Percentiles rank a stretch among this genome's conserved stretches.
Conservation (phyloP, 2,329 filamentous ascomycete species). For the Sphaerulina populicola region DNA sequence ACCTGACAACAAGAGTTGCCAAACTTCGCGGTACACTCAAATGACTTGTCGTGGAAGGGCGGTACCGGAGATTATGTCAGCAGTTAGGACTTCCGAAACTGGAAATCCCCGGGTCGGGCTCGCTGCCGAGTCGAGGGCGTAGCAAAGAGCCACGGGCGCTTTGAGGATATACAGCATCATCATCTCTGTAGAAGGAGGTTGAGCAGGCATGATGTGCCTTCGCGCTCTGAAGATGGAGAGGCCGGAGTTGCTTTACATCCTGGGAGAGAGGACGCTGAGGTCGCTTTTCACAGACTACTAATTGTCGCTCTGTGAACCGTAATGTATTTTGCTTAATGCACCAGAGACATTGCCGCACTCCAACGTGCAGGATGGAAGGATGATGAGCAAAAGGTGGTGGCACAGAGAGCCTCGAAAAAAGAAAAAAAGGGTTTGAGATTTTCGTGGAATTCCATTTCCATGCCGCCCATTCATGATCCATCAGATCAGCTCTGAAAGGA, state of each 20-base stretch:
- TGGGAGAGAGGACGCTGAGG: too few species aligned
- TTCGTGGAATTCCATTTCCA: too few species aligned
- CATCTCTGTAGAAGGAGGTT: not conserved
- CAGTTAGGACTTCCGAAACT: not conserved
- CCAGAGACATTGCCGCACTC: too few species aligned
- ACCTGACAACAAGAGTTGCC: not conserved
- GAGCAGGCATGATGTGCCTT: not conserved
- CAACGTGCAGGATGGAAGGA: too few species aligned
- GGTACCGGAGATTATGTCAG: not conserved
- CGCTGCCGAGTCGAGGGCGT: not conserved
- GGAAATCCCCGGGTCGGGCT: not conserved
- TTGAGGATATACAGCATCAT: not conserved
- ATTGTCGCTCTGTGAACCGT: too few species aligned
- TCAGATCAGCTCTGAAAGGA: constrained; percentile 27
- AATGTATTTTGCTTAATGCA: too few species aligned
- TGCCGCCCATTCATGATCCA: not conserved
- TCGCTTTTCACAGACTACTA: too few species aligned
- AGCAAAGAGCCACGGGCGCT: not conserved
- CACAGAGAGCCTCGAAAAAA: not conserved
- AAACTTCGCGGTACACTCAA: not conserved
- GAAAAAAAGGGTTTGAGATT: too few species aligned
- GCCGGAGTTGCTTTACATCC: too few species aligned
- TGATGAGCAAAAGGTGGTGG: not conserved
- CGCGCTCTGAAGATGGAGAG: too few species aligned
- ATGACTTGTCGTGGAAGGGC: not conserved